These are phyloP conservation scores for Talaromyces islandicus DNA, from an alignment of 2,329 filamentous ascomycete species.

Conservation along the genomic window DNA sequence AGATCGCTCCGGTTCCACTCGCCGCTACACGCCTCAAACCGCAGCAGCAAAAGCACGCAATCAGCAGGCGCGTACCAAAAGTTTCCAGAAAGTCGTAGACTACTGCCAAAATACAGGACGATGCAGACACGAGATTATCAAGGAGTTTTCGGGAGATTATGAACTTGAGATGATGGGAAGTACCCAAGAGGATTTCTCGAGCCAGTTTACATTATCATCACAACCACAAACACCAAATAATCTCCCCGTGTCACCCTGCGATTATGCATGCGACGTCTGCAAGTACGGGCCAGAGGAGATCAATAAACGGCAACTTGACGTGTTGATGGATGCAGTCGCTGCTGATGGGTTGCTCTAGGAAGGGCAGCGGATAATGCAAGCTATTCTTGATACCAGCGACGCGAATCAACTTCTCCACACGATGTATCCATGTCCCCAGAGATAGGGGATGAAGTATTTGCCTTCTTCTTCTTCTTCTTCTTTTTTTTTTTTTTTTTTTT, in stretches of 20 bases:
- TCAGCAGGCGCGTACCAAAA: constrained; percentile 48
- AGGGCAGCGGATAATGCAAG: not conserved
- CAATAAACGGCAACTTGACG: constrained; percentile 46
- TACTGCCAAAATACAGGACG: constrained; percentile 73
- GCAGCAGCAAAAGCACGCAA: constrained; percentile 30
- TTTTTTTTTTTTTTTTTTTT: too few species aligned
- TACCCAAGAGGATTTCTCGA: constrained; percentile 12
- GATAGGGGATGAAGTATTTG: too few species aligned
- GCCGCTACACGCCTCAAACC: constrained; percentile 40
- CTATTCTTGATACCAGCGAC: not conserved
- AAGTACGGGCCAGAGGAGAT: constrained; percentile 58
- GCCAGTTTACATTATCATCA: constrained; percentile 18
- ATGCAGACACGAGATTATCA: constrained; percentile 73
- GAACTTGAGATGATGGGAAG: constrained; percentile 27
- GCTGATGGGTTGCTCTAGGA: not conserved
- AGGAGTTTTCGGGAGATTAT: constrained; percentile 68
- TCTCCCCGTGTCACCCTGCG: constrained; percentile 47
- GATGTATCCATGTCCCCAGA: not conserved
- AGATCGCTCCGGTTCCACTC: constrained; percentile 31
- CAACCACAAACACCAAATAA: constrained; percentile 1
- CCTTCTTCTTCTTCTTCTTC: too few species aligned
- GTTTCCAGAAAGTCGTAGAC: constrained; percentile 61
- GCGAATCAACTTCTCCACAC: not conserved
- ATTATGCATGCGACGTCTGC: constrained; percentile 73
- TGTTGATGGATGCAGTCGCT: not conserved